Conservation (phyloP, 176 grass and related monocot genomes). For the Tillandsia fasciculata region DNA sequence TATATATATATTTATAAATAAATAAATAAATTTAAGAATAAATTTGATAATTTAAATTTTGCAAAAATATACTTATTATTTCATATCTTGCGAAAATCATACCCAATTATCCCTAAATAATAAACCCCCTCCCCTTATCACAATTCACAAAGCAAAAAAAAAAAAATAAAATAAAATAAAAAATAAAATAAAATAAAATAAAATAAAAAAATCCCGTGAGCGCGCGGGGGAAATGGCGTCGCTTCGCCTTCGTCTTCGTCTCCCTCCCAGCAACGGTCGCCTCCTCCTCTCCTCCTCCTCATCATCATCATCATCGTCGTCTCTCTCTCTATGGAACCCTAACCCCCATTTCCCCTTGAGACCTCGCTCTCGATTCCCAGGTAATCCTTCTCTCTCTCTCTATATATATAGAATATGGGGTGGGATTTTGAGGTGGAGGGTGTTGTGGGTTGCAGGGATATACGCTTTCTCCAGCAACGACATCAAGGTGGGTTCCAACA, state of each 20-base stretch:
- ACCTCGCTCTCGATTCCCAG: neutral
- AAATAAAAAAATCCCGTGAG: no score
- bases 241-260: conserved; percentile 31
- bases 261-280: conserved; percentile 1
- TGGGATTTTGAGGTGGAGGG: neutral
- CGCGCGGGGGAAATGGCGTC: conserved; percentile 24
- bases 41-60: no score
- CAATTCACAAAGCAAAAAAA: no score
- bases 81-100: no score
- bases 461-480: conserved; percentile 87
- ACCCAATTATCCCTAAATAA: no score
- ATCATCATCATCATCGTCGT: neutral
- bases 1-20: no score
- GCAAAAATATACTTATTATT: no score
- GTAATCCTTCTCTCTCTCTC: no score
- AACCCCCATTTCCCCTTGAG: neutral
- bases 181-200: no score
- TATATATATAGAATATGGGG: neutral
- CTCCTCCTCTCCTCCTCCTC: conserved; percentile 12
- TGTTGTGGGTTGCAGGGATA: conserved; percentile 36
- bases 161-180: no score
- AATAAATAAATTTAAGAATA: no score
- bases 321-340: neutral
- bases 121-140: no score
- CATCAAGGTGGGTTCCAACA: conserved; percentile 70